Evolutionary conservation across 352 stramenopile genomes (phyloP).

Genomic region (Phytopythium sindhum): DNA sequence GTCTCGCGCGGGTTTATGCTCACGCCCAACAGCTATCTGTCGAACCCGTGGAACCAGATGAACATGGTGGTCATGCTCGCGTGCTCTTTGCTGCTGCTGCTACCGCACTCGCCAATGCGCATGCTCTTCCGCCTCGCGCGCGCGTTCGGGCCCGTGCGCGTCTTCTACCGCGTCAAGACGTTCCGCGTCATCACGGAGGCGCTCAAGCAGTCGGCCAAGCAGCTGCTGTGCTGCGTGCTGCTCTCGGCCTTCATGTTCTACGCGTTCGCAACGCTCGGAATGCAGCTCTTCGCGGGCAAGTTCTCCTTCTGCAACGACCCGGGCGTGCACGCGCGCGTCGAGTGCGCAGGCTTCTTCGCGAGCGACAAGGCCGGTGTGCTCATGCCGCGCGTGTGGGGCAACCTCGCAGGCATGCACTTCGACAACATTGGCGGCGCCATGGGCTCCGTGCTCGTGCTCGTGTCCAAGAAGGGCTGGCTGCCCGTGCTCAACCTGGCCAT

Average conservation of each 20-base stretch:
- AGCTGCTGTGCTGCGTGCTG: slow-evolving; percentile 82
- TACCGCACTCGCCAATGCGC: slow-evolving; percentile 74
- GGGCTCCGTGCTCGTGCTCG: slow-evolving; percentile 68
- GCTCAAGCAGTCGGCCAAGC: slow-evolving; percentile 62
- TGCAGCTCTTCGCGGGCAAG: slow-evolving; percentile 80
- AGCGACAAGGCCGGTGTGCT: slow-evolving; percentile 45
- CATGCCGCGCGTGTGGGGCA: slow-evolving; percentile 74
- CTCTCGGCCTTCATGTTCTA: slow-evolving; percentile 82
- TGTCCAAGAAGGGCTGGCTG: slow-evolving; percentile 86
- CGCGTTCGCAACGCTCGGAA: slow-evolving; percentile 80
- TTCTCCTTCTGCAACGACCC: slow-evolving; percentile 83
- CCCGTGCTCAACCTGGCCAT: slow-evolving; percentile 81
- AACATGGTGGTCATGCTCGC: slow-evolving; percentile 81
- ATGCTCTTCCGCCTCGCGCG: slow-evolving; percentile 69
- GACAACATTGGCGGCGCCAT: slow-evolving; percentile 81
- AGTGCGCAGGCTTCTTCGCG: slow-evolving; percentile 71
- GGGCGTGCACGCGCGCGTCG: slow-evolving; percentile 27
- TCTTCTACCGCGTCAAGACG: slow-evolving; percentile 84
- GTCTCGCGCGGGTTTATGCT: slow-evolving; percentile 76
- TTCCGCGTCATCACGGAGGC: slow-evolving; percentile 85
- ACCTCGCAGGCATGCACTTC: slow-evolving; percentile 76
- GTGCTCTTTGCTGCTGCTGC: slow-evolving; percentile 65
- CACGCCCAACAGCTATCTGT: slow-evolving; percentile 78
- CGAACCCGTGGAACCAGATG: slow-evolving; percentile 79
- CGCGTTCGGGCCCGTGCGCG: slow-evolving; percentile 76